Evolutionary conservation across 257 asterid genomes (phyloP), one percentile per base, ranked within the genome.

Genomic region (Lycium barbarum): DNA sequence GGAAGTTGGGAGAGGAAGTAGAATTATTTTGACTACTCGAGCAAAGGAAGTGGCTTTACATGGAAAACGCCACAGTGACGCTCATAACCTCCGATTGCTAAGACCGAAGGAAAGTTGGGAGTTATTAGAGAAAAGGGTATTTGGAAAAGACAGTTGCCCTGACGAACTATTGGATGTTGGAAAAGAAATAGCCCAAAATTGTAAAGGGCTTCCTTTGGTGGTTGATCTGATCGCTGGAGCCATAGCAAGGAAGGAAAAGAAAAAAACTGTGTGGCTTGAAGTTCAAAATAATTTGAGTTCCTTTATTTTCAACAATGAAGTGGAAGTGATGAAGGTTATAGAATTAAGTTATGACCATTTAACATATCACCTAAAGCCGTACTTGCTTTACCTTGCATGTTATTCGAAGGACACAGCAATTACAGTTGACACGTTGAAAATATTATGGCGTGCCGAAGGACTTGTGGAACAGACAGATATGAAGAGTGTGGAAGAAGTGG

Each of bases 381-480:
- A 90, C 47, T 88, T 90, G 6, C 87, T 90, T 57, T 62, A 90
- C 49, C 53, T 88, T 49, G 85, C 83, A 68, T 63, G 74, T 5
- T 54, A 3, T 51, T 35, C 18, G 1, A 79, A 81, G 71, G 61
- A 61, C 35, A 20, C 1, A 26, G 33, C 33, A 26, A 26, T 26
- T 26, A 26, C 33, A 26, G 33, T 26, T 26, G 33, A 26, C 33
- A 26, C 33, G 33, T 26, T 26, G 33, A 26, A 26, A 26, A 26
- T 26, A 26, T 26, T 66, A 0, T 90, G 89, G 93, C 45, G 20
- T 4, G 86, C 89, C 0, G 89, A 88, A 84, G 92, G 92, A 11
- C 84, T 85, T 40, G 9, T 88, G 49, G 18, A 65, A n/a, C 49
- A 84, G 58, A 86, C 4, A 10, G 66, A 14, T 10, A 4, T 13